A percentile compares a stretch with the other conserved stretches of the same genome.
Conservation (phyloP, 2,329 filamentous ascomycete species). For the Nigrospora osmanthi region DNA sequence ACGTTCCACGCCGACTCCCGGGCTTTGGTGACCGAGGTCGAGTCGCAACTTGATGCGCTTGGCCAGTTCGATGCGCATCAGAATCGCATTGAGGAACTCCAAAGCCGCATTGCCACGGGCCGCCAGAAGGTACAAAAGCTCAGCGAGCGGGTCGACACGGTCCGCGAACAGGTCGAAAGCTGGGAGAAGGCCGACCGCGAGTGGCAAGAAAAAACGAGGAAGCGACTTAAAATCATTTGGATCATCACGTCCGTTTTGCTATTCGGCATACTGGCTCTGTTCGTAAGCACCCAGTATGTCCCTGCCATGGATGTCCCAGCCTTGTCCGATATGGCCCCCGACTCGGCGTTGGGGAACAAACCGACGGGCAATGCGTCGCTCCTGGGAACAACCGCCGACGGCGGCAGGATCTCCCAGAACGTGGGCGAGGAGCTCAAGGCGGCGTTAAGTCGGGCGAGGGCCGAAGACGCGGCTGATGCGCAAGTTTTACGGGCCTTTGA, state of each 20-base stretch:
- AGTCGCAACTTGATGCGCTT: slow-evolving; percentile 50
- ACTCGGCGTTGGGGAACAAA: slow-evolving; percentile 5
- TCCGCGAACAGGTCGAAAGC: slow-evolving; percentile 54
- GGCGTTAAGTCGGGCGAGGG: slow-evolving; percentile 15
- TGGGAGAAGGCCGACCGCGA: slow-evolving; percentile 61
- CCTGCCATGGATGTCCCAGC: slow-evolving; percentile 4
- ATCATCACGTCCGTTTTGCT: slow-evolving; percentile 42
- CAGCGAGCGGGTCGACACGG: slow-evolving; percentile 55
- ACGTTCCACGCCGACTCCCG: slow-evolving; percentile 53
- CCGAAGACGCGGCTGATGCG: slow-evolving; percentile 10
- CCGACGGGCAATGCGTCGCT: slow-evolving; percentile 3
- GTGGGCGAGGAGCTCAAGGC: slow-evolving; percentile 19
- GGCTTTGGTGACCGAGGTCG: slow-evolving; percentile 52
- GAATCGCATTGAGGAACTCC: slow-evolving; percentile 51
- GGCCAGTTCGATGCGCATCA: slow-evolving; percentile 59
- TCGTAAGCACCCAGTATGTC: slow-evolving; percentile 26
- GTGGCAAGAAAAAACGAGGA: slow-evolving; percentile 61
- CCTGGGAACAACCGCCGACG: slow-evolving; percentile 8
- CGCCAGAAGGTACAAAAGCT: slow-evolving; percentile 52
- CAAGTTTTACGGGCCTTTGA: slow-evolving; percentile 21
- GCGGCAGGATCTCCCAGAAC: slow-evolving; percentile 11
- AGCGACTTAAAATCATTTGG: slow-evolving; percentile 56
- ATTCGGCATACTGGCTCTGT: slow-evolving; percentile 39
- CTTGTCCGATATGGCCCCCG: slow-evolving; percentile 2
- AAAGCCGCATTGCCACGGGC: slow-evolving; percentile 52